Conservation (phyloP, 345 rosid genomes). For the Aurinia saxatilis region DNA sequence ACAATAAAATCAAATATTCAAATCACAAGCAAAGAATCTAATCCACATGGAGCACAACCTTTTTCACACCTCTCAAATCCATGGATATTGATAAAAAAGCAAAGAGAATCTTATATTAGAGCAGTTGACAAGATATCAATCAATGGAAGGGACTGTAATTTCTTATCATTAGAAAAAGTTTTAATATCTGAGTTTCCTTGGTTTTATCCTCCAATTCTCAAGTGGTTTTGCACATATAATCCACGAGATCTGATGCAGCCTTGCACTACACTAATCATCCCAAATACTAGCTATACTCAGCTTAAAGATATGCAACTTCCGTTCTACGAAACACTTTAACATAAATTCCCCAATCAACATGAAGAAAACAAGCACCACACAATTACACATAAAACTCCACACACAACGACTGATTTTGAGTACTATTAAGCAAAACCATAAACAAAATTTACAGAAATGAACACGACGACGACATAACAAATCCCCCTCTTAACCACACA, state of each 20-base stretch:
- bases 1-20: too few species aligned
- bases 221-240: neutral
- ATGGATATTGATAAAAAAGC: too few species aligned
- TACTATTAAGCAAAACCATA: neutral
- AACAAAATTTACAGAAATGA: neutral
- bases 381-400: too few species aligned
- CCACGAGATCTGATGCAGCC: conserved; percentile 16
- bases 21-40: too few species aligned
- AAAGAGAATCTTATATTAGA: neutral
- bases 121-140: neutral
- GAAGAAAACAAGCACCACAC: neutral
- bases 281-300: neutral
- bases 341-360: too few species aligned
- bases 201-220: neutral
- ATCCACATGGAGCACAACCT: too few species aligned
- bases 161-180: too few species aligned
- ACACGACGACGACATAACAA: neutral
- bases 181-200: neutral
- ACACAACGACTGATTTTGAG: neutral
- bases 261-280: neutral
- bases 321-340: too few species aligned
- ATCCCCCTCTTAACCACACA: too few species aligned
- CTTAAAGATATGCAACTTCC: neutral
- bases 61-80: too few species aligned
- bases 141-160: too few species aligned